Conservation (phyloP, 176 grass and related monocot genomes). For the Carex parvula region DNA sequence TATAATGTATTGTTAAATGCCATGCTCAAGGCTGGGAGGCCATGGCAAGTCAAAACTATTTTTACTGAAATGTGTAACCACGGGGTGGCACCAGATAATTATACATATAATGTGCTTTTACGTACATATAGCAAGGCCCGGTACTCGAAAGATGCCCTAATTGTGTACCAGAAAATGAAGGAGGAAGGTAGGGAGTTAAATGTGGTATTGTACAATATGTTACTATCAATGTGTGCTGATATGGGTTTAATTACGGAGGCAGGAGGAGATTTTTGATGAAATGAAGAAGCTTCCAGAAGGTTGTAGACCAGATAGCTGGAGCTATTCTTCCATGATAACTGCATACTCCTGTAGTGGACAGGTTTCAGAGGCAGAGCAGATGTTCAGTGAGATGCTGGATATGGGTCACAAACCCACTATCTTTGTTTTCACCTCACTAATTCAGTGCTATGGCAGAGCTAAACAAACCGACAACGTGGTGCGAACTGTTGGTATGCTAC, state of each 20-base stretch:
- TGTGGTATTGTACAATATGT: constrained; percentile 58
- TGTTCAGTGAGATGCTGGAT: constrained; percentile 73
- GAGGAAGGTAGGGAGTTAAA: constrained; percentile 42
- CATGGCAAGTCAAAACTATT: constrained; percentile 92
- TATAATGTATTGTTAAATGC: constrained; percentile 81
- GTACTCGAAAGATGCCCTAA: constrained; percentile 71
- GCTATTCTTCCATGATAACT: constrained; percentile 79
- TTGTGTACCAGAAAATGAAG: constrained; percentile 55
- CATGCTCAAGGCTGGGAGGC: constrained; percentile 70
- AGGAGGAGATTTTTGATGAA: constrained; percentile 61
- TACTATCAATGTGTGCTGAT: constrained; percentile 88
- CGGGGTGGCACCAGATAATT: constrained; percentile 40
- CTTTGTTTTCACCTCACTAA: constrained; percentile 79
- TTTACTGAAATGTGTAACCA: constrained; percentile 58
- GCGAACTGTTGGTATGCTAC: constrained; percentile 48
- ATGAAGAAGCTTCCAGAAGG: constrained; percentile 59
- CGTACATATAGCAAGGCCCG: constrained; percentile 75
- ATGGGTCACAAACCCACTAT: constrained; percentile 61
- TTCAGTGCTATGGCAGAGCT: constrained; percentile 74
- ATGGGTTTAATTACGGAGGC: constrained; percentile 68
- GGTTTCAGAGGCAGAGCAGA: constrained; percentile 52
- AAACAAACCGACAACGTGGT: constrained; percentile 48
- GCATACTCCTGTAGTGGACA: constrained; percentile 64
- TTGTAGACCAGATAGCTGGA: constrained; percentile 75
- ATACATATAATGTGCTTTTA: constrained; percentile 57